Evolutionary conservation across 345 rosid genomes (phyloP).

Genomic region (Eucalyptus tenuipes): DNA sequence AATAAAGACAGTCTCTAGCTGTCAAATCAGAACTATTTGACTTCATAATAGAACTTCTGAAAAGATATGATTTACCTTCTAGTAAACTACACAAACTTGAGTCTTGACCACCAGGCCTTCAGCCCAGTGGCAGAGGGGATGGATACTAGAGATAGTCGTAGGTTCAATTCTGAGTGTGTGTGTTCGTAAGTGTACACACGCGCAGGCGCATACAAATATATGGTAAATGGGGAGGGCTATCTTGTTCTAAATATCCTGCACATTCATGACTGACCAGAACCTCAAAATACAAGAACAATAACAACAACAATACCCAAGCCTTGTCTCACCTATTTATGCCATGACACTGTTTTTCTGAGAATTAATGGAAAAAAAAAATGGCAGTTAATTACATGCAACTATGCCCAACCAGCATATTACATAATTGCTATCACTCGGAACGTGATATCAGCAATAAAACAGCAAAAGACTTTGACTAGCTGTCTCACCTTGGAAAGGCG

Average conservation of each 20-base stretch:
- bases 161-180: neutral
- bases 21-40: neutral
- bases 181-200: neutral
- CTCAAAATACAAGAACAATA: neutral
- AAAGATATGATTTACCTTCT: neutral
- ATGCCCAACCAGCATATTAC: neutral
- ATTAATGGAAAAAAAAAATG: neutral
- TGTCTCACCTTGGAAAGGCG: neutral
- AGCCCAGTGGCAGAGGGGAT: neutral
- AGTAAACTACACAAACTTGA: neutral
- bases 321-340: neutral
- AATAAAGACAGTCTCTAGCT: neutral
- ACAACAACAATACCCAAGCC: neutral
- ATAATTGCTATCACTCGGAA: neutral
- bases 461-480: neutral
- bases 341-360: neutral
- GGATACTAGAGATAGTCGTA: neutral
- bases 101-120: neutral
- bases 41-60: neutral
- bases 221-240: neutral
- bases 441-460: neutral
- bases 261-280: neutral
- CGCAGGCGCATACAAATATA: neutral
- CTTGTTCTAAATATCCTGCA: neutral
- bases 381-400: neutral